Evolutionary conservation across 1,284 basidiomycete species (phyloP).

Genomic region (Trametes pubescens): DNA sequence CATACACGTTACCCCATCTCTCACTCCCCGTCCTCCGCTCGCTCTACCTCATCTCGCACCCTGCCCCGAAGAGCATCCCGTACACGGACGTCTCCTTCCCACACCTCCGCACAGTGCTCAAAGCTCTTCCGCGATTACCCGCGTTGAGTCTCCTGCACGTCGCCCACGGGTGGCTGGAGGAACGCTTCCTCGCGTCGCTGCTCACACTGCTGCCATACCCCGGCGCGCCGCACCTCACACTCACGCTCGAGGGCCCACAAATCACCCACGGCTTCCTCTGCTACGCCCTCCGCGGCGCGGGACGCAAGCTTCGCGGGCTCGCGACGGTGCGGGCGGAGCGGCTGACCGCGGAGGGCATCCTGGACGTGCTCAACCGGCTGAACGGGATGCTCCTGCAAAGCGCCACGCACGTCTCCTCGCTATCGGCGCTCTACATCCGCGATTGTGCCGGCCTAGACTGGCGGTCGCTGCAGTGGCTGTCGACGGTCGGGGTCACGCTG

Average conservation of each 20-base stretch:
- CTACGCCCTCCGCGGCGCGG: conserved; percentile 27
- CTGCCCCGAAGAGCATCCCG: conserved; percentile 18
- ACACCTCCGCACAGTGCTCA: conserved; percentile 39
- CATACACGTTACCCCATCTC: conserved; percentile 37
- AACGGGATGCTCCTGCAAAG: conserved; percentile 28
- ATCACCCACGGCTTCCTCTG: conserved; percentile 36
- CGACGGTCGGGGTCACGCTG: conserved; percentile 24
- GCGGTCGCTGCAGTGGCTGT: conserved; percentile 30
- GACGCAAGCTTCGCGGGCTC: conserved; percentile 33
- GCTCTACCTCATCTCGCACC: conserved; percentile 33
- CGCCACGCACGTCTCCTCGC: conserved; percentile 15
- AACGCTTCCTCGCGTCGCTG: conserved; percentile 38
- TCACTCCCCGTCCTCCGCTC: conserved; percentile 37
- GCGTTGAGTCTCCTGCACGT: conserved; percentile 37
- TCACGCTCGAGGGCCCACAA: conserved; percentile 38
- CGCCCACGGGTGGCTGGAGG: conserved; percentile 42
- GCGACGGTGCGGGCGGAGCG: conserved; percentile 38
- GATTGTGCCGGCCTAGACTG: conserved; percentile 31
- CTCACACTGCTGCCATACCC: conserved; percentile 37
- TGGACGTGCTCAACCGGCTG: conserved; percentile 34
- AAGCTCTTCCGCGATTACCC: conserved; percentile 39
- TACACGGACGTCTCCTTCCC: conserved; percentile 29
- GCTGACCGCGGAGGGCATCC: conserved; percentile 36
- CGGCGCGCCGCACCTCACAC: conserved; percentile 35
- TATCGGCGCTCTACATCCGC: conserved; percentile 31